Conservation (phyloP, 495 filamentous ascomycete species). For the Penicillium pulvis region DNA sequence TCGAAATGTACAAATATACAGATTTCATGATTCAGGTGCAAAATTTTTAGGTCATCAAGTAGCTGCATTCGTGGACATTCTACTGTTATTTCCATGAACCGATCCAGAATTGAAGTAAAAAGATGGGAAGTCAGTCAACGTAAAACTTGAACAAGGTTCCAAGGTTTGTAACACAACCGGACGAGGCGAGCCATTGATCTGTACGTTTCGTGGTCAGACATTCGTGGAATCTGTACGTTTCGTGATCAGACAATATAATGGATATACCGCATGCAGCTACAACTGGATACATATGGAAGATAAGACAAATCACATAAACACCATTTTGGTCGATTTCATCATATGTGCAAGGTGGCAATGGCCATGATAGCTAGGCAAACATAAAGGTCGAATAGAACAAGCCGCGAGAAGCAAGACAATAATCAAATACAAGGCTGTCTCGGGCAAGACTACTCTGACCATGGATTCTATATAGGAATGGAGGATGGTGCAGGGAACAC, state of each 20-base stretch:
- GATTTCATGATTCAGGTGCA: too few relatives aligned
- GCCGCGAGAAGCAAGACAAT: background rate
- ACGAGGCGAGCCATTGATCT: too few relatives aligned
- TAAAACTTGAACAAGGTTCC: too few relatives aligned
- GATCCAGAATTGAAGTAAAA: too few relatives aligned
- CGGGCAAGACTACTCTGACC: constrained; percentile 7
- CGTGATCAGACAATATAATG: background rate
- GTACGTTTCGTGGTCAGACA: background rate
- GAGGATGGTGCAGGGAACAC: background rate
- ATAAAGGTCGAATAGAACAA: background rate
- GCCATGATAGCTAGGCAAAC: constrained; percentile 10
- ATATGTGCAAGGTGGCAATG: constrained; percentile 11
- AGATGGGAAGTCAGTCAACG: too few relatives aligned
- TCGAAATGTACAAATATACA: too few relatives aligned
- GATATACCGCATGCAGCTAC: background rate
- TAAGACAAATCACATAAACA: constrained; percentile 7
- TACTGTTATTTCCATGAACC: too few relatives aligned
- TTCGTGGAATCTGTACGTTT: too few relatives aligned
- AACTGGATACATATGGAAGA: constrained; percentile 4
- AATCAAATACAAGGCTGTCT: background rate
- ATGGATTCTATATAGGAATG: constrained; percentile 1
- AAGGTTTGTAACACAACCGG: too few relatives aligned
- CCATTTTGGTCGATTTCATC: constrained; percentile 2
- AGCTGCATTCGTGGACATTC: too few relatives aligned
- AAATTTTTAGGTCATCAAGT: too few relatives aligned